phyloP scores from a whole-genome alignment of 352 stramenopile genomes.

The Globisporangium lucens region DNA sequence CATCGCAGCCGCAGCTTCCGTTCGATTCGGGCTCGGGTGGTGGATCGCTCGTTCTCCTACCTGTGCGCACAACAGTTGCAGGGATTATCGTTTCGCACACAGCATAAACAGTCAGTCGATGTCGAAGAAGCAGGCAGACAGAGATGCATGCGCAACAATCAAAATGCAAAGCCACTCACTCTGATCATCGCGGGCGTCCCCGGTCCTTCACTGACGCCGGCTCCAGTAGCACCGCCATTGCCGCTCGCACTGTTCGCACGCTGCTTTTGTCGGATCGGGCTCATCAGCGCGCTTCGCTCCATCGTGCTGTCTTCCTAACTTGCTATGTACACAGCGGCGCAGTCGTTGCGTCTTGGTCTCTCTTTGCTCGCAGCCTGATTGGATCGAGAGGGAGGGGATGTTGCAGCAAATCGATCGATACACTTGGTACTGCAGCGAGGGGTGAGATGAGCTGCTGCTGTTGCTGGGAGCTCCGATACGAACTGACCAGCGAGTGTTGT shows the following conservation, averaged over 20 bases:
- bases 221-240: slow-evolving; percentile 8
- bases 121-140: background rate
- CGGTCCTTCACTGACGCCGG: slow-evolving; percentile 12
- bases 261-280: slow-evolving; percentile 29
- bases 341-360: background rate
- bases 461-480: background rate
- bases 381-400: background rate
- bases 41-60: slow-evolving; percentile 35
- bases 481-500: slow-evolving; percentile 5
- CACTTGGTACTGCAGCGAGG: background rate
- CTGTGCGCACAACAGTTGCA: slow-evolving; percentile 8
- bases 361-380: background rate
- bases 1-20: slow-evolving; percentile 73
- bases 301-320: slow-evolving; percentile 16
- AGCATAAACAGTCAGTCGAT: background rate
- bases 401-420: background rate
- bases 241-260: slow-evolving; percentile 1
- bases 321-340: background rate
- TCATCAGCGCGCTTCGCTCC: slow-evolving; percentile 39
- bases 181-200: slow-evolving; percentile 24
- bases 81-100: background rate
- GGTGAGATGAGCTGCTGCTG: background rate
- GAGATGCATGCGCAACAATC: background rate
- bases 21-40: slow-evolving; percentile 75
- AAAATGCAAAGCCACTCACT: slow-evolving; percentile 4